Percentiles rank a stretch among this genome's conserved stretches.
These are phyloP conservation scores for Aureobasidium sp. DNA, from an alignment of 2,329 filamentous ascomycete genomes.

Conservation along the genomic window DNA sequence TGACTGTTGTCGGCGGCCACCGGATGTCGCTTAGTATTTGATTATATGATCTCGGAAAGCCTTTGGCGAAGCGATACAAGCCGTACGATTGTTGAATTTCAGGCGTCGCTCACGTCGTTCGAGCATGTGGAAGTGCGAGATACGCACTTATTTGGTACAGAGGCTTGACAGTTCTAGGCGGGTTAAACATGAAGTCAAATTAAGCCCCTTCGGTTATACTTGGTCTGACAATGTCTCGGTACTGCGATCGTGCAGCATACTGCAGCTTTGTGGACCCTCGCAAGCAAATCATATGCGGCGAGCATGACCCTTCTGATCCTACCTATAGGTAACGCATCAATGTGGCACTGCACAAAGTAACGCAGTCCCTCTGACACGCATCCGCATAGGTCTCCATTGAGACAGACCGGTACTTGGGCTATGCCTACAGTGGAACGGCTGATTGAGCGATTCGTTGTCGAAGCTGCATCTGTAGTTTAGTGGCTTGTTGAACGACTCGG, in stretches of 20 bases:
- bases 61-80: too few relatives aligned
- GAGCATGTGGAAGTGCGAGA: neutral
- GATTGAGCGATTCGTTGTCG: neutral
- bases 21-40: neutral
- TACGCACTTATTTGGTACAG: neutral
- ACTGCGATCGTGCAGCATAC: neutral
- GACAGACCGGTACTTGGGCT: neutral
- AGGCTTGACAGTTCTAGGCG: neutral
- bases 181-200: neutral
- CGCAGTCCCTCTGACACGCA: neutral
- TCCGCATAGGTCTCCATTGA: neutral
- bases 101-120: neutral
- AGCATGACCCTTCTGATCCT: neutral
- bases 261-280: neutral
- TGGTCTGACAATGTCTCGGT: neutral
- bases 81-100: neutral
- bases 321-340: neutral
- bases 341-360: neutral
- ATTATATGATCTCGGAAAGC: neutral
- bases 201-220: slow-evolving; percentile 6
- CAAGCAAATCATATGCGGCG: neutral
- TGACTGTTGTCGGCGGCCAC: neutral
- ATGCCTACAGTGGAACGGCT: neutral
- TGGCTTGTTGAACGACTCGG: neutral
- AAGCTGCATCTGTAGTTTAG: neutral